Base-by-base conservation (phyloP, 2,329 filamentous ascomycete genomes). In the Diaporthe batatas region DNA sequence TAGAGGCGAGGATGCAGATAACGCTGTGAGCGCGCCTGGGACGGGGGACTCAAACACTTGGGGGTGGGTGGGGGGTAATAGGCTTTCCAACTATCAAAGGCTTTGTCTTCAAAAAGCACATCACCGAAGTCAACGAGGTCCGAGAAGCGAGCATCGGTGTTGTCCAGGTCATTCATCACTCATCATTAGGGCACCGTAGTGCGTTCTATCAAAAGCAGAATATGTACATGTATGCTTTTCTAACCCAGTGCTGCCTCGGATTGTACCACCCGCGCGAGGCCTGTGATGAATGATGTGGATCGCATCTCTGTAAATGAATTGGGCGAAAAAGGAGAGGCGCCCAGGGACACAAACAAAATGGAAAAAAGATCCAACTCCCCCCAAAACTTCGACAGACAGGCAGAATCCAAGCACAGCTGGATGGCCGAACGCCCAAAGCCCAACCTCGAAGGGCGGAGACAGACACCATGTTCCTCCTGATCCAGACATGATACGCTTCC, bases 131-230 rank as follows among this genome's bases (percentile, higher is more conserved):
- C 16, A 55, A 29, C 57, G 7, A 44, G n/a, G 39, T 23, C 4
- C 29, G 29, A 53, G 10, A 3, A 49, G 47, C 14, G 21, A 36
- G 32, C n/a, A 32, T 2, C 47, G 51, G 18, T 51, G n/a, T 51
- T 51, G 16, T 70, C 57, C 67, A 54, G 29, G 18, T 69, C 64
- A 72, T 72, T 69, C 70, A 69, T 74, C 62, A 72, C 72, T 72
- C 54, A 36, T 74, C 42, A 72, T 74, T 74, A 74, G 44, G 68
- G 47, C 68, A 70, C 72, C 64, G 70, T 42, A 14, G 55, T 72
- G 58, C 68, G 21, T 36, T 42, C 72, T 34, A 62, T 62, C 58
- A 44, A 53, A 70, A 23, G 14, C 34, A 51, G 44, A 51, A 32
- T 67, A 70, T 70, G 25, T 69, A 70, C 58, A 53, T 62, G 49